Conservation (phyloP, 2,329 filamentous ascomycete genomes). For the Ophidiomyces ophidiicola region DNA sequence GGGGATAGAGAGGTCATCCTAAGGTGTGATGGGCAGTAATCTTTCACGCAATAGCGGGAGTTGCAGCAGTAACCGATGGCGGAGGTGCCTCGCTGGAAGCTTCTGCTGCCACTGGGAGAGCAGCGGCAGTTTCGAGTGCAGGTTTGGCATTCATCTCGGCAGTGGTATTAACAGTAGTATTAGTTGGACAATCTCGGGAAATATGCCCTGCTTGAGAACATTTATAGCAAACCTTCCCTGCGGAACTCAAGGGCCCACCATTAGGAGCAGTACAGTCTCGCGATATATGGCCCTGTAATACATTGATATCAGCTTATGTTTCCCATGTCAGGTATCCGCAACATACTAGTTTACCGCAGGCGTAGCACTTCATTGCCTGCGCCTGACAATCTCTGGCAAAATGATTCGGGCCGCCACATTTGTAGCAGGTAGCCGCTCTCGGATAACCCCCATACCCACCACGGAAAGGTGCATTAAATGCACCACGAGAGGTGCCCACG, state of each 20-base stretch:
- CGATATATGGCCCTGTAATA: conserved; percentile 62
- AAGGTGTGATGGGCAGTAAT: background rate
- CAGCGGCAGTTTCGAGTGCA: conserved; percentile 17
- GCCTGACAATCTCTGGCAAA: conserved; percentile 97
- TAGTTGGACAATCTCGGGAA: conserved; percentile 85
- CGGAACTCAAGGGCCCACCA: conserved; percentile 86
- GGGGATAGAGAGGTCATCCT: conserved; percentile 1
- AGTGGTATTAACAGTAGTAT: conserved; percentile 38
- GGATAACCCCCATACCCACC: conserved; percentile 54
- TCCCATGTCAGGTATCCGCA: background rate
- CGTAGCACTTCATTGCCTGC: conserved; percentile 97
- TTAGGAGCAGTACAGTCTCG: conserved; percentile 94
- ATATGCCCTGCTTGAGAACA: conserved; percentile 95
- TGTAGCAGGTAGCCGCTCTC: conserved; percentile 51
- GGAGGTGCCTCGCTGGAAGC: conserved; percentile 25
- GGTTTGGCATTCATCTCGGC: conserved; percentile 22
- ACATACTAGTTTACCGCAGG: conserved; percentile 69
- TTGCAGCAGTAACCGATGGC: conserved; percentile 30
- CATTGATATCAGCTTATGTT: background rate
- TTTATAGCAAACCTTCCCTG: conserved; percentile 97
- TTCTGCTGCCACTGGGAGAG: conserved; percentile 31
- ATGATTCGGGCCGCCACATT: conserved; percentile 80
- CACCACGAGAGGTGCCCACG: conserved; percentile 55
- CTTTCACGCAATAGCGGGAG: conserved; percentile 35
- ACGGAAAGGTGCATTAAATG: conserved; percentile 49